Conservation (phyloP, 1,284 basidiomycete genomes). For the Rhizopogon hawkerae region DNA sequence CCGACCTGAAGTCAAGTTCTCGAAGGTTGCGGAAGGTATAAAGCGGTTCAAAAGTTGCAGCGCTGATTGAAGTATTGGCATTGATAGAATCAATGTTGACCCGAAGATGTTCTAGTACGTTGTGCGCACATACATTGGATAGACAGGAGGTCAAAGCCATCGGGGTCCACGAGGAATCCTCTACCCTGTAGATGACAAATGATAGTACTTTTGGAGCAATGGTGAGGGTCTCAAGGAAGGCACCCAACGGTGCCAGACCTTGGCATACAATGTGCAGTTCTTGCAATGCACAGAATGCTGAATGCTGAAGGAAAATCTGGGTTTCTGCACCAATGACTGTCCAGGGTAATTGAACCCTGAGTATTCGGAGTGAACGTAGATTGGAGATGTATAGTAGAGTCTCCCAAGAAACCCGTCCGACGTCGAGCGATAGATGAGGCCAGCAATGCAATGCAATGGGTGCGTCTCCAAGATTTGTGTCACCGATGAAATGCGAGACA, state of each 20-base stretch:
- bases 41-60: constrained; percentile 10
- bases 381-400: neutral
- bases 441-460: neutral
- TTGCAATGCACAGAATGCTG: neutral
- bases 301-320: neutral
- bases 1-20: constrained; percentile 12
- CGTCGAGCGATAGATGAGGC: neutral
- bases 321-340: neutral
- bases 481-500: neutral
- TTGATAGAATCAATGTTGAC: neutral
- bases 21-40: constrained; percentile 12
- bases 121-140: neutral
- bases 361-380: neutral
- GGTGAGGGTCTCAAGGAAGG: neutral
- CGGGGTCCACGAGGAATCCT: too few relatives aligned
- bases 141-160: neutral
- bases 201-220: neutral
- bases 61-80: neutral
- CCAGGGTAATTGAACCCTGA: neutral
- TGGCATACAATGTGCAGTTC: neutral
- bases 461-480: neutral
- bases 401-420: neutral
- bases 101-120: neutral
- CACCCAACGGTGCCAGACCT: neutral
- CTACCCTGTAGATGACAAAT: neutral